Evolutionary conservation across 164 flowering plant species (phyloP).

Genomic region (Umbellularia californica): DNA sequence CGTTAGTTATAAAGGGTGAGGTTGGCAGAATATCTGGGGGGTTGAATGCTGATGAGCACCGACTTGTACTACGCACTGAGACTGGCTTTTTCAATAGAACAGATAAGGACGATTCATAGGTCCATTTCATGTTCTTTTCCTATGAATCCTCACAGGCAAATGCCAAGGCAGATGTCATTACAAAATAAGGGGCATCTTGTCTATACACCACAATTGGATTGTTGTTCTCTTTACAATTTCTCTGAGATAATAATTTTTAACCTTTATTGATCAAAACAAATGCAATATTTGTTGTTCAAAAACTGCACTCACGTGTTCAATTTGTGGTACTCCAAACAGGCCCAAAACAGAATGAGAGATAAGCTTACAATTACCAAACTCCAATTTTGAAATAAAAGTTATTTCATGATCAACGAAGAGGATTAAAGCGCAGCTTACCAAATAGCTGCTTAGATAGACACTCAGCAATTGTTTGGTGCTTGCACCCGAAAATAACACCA

Average conservation of each 20-base stretch:
- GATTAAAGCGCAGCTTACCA: slow-evolving; percentile 37
- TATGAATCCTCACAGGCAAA: neutral
- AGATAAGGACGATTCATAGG: too few species aligned
- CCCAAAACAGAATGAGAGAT: neutral
- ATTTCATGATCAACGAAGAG: slow-evolving; percentile 12
- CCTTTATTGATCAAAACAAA: neutral
- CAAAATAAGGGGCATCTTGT: neutral
- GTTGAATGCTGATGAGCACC: too few species aligned
- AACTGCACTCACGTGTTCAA: neutral
- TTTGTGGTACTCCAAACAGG: neutral
- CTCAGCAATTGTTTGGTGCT: slow-evolving; percentile 38
- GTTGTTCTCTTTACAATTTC: too few species aligned
- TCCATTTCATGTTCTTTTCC: too few species aligned
- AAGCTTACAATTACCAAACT: neutral
- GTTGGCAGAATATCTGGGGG: too few species aligned
- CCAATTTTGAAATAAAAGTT: neutral
- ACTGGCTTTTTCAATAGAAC: too few species aligned
- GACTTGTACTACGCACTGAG: too few species aligned
- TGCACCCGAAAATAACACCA: slow-evolving; percentile 67
- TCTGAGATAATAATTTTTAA: too few species aligned
- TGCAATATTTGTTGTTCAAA: neutral
- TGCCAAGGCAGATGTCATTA: neutral
- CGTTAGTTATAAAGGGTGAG: too few species aligned
- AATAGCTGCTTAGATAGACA: slow-evolving; percentile 44
- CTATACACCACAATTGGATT: neutral